Base-by-base conservation (phyloP, 1,139 yeast genomes). In the Yamadazyma buinensis region DNA sequence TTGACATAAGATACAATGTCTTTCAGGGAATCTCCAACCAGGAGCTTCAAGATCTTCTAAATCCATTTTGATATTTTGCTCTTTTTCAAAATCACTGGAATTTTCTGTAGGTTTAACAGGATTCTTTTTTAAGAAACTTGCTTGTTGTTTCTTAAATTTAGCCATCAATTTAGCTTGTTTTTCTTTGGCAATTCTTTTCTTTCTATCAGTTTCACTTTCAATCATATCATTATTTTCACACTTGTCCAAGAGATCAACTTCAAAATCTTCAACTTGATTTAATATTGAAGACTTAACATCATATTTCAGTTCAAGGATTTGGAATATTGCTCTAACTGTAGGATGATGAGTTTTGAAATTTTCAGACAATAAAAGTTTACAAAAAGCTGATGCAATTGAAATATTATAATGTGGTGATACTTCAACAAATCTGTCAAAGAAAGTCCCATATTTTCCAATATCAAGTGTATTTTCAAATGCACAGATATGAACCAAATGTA, bases 1-100 rank as follows among this genome's bases (percentile, higher is more conserved):
- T 48, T 90, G 95, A 55, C 98, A 92, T 21, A 92, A 68, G 26
- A 90, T 82, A 54, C 98, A 92, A 41, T 80, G 84, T 26, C 82
- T 81, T 27, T 80, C 84, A 0, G 95, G 95, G 48, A 76, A 87
- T 26, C 63, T 63, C 95, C 95, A 85, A 7, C 67, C 72, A 2
- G 52, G 57, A 9, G 51, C 55, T 2, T 49, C 59, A 18, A 42
- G 33, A 17, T 59, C 56, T 35, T 61, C 69, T 5, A 17, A 7
- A 7, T 17, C 19, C 60, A 66, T 65, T 28, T 67, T 74, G 7
- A 54, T 52, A 17, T 7, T 17, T n/a, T n/a, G n/a, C n/a, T n/a
- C n/a, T n/a, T n/a, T n/a, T n/a, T n/a, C n/a, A n/a, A n/a, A n/a
- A 5, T 17, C 19, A 17, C 7, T 17, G 5, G 19, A 17, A 26